A percentile compares a stretch with the other conserved stretches of the same genome.
Evolutionary conservation across 805 yeast species (phyloP).

Genomic region (Isabelozyma gotoi): DNA sequence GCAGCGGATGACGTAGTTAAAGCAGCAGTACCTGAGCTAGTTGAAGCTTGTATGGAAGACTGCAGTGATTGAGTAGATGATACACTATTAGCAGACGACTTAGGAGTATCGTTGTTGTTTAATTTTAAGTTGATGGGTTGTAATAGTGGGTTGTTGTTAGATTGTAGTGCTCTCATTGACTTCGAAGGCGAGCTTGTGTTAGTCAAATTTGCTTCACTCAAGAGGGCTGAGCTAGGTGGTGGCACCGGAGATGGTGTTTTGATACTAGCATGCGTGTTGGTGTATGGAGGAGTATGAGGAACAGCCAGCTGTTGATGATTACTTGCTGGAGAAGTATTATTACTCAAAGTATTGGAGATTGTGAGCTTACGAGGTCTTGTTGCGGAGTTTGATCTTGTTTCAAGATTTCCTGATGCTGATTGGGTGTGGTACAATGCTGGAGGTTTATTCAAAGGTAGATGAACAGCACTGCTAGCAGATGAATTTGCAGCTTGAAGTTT

Average conservation of each 20-base stretch:
- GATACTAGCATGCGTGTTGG: slow-evolving; percentile 29
- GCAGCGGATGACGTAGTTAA: neutral
- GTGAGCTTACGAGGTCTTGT: slow-evolving; percentile 37
- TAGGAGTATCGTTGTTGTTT: slow-evolving; percentile 1
- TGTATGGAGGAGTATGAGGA: slow-evolving; percentile 40
- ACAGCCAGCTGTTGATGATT: slow-evolving; percentile 4
- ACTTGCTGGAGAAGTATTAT: slow-evolving; percentile 19
- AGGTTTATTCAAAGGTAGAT: slow-evolving; percentile 37
- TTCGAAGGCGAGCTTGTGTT: slow-evolving; percentile 37
- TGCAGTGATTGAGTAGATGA: neutral
- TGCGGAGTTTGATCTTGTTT: slow-evolving; percentile 23
- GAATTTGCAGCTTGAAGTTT: slow-evolving; percentile 6
- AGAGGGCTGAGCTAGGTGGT: slow-evolving; percentile 16
- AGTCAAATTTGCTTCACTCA: slow-evolving; percentile 10
- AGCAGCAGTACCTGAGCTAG: slow-evolving; percentile 1
- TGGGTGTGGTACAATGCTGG: slow-evolving; percentile 44
- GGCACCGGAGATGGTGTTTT: slow-evolving; percentile 40
- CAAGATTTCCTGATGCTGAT: slow-evolving; percentile 40
- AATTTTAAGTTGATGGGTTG: slow-evolving; percentile 55
- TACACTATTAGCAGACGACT: neutral
- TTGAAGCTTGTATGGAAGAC: neutral
- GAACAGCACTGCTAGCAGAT: slow-evolving; percentile 6
- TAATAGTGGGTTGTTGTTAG: slow-evolving; percentile 45
- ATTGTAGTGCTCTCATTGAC: slow-evolving; percentile 51
- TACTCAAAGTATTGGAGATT: slow-evolving; percentile 34